Percentiles rank a stretch among this genome's conserved stretches.
Evolutionary conservation across 2,329 filamentous ascomycete genomes (phyloP).

Genomic region (Lizonia empirigonia): DNA sequence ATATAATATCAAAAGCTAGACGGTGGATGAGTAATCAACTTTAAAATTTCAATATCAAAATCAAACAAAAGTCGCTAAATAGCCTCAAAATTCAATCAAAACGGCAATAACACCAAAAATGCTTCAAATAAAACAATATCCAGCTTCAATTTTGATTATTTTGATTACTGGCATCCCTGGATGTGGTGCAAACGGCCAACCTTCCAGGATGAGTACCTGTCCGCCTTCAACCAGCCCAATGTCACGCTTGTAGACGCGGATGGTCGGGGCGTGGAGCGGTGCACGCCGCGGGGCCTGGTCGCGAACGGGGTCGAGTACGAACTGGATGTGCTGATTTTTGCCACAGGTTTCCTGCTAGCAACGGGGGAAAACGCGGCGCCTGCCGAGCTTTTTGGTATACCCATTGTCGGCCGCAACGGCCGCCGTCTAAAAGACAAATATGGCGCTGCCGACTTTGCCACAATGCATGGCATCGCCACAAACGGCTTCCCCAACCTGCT

Average conservation of each 20-base stretch:
- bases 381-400: constrained; percentile 33
- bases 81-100: no score
- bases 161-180: no score
- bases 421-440: constrained; percentile 43
- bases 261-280: constrained; percentile 56
- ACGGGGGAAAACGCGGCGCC: constrained; percentile 19
- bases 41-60: no score
- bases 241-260: constrained; percentile 66
- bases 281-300: constrained; percentile 55
- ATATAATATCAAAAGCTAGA: no score
- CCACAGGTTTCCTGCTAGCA: constrained; percentile 50
- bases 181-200: constrained; percentile 66
- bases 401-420: constrained; percentile 52
- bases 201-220: constrained; percentile 65
- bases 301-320: constrained; percentile 55
- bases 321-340: constrained; percentile 53
- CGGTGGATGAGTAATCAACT: no score
- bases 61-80: no score
- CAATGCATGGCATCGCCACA: constrained; percentile 50
- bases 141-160: no score
- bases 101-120: no score
- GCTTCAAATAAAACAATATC: no score
- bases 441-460: constrained; percentile 25
- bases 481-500: constrained; percentile 12
- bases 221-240: constrained; percentile 62